These are phyloP conservation scores for Scheffersomyces parashehatae DNA, from an alignment of 1,139 yeast genomes.

Conservation along the genomic window DNA sequence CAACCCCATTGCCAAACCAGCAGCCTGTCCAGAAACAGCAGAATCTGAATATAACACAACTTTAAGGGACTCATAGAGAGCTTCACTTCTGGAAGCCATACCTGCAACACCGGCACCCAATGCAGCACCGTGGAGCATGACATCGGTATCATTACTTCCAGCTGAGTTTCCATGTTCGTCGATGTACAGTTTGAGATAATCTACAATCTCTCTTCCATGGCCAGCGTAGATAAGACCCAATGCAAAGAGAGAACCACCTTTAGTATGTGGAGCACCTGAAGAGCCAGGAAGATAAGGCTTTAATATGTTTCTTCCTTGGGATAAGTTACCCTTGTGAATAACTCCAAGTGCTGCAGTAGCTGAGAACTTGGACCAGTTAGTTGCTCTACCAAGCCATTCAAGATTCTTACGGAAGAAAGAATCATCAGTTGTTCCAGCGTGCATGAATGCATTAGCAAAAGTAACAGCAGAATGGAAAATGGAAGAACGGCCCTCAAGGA, in stretches of 20 bases:
- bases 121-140: slow-evolving; percentile 92
- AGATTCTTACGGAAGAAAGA: slow-evolving; percentile 86
- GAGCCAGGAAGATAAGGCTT: slow-evolving; percentile 92
- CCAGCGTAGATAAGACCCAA: slow-evolving; percentile 95
- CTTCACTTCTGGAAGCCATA: slow-evolving; percentile 81
- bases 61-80: slow-evolving; percentile 79
- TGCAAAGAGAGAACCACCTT: slow-evolving; percentile 95
- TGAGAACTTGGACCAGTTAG: slow-evolving; percentile 96
- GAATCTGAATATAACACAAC: slow-evolving; percentile 87
- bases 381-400: slow-evolving; percentile 96
- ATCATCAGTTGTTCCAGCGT: slow-evolving; percentile 96
- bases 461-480: slow-evolving; percentile 96
- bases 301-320: slow-evolving; percentile 85
- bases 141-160: slow-evolving; percentile 77
- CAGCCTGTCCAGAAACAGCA: slow-evolving; percentile 95
- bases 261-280: slow-evolving; percentile 77
- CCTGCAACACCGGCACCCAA: slow-evolving; percentile 97
- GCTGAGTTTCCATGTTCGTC: slow-evolving; percentile 68
- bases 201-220: slow-evolving; percentile 86
- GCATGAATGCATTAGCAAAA: slow-evolving; percentile 91
- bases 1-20: slow-evolving; percentile 95
- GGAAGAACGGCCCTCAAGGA: slow-evolving; percentile 88
- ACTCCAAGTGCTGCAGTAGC: slow-evolving; percentile 99
- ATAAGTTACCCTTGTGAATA: slow-evolving; percentile 89
- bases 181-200: slow-evolving; percentile 72